Percentiles rank a stretch among this genome's conserved stretches.
These are phyloP conservation scores for Musa balbisiana DNA, from an alignment of 202 grass and related monocot species.

Conservation along the genomic window DNA sequence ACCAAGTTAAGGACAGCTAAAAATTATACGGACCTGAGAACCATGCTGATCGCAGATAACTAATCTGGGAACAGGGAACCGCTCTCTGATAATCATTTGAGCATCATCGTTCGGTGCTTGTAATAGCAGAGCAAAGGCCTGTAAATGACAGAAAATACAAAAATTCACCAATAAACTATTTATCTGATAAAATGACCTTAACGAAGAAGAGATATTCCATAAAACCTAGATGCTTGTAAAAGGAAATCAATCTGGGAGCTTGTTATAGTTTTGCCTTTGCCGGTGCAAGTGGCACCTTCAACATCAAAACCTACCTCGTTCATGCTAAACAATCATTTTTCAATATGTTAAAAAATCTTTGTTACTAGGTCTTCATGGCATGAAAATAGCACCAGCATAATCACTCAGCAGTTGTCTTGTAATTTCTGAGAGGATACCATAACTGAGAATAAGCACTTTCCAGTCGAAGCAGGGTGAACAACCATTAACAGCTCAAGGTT, in stretches of 20 bases:
- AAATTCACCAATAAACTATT: not conserved
- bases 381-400: too few relatives aligned
- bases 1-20: not conserved
- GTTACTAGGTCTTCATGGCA: not conserved
- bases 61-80: slow-evolving; percentile 93
- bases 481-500: too few relatives aligned
- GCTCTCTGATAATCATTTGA: slow-evolving; percentile 63
- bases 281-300: not conserved
- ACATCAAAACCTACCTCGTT: not conserved
- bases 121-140: slow-evolving; percentile 88
- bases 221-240: too few relatives aligned
- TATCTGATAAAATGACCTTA: not conserved
- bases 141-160: slow-evolving; percentile 16
- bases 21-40: slow-evolving; percentile 53
- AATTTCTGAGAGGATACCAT: too few relatives aligned
- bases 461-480: too few relatives aligned
- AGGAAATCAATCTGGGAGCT: not conserved
- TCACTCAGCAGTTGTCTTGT: too few relatives aligned
- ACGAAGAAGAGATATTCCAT: not conserved
- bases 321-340: not conserved
- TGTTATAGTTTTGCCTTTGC: not conserved
- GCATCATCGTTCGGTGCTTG: slow-evolving; percentile 88
- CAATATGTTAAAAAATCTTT: not conserved
- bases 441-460: too few relatives aligned
- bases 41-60: slow-evolving; percentile 98